Evolutionary conservation across 2,329 filamentous ascomycete genomes (phyloP), one percentile per base, ranked within the genome.

Genomic region (Sclerotinia spermophila): DNA sequence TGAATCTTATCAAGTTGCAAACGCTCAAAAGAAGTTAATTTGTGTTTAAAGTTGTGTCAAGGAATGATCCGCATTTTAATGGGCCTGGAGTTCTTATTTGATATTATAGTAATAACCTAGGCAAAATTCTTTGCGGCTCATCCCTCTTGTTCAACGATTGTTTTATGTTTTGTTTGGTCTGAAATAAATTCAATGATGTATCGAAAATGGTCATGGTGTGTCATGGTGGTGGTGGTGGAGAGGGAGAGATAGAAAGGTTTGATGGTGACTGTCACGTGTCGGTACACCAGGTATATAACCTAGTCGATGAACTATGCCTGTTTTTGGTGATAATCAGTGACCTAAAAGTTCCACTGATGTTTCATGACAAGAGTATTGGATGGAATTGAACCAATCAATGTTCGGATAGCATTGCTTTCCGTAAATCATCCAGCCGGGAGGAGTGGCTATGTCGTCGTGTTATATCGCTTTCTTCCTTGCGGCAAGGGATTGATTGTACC

Each of bases 1-100:
- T 60, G 58, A 60, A 42, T 27, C 35, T 42, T 15, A 60, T 60
- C 35, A n/a, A 42, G 58, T 64, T 40, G 60, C 60, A 64, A 64
- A 64, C 17, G 27, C 38, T 30, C 60, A 24, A 45, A 51, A 44
- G 60, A 40, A 30, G 35, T 21, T 42, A 60, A 27, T 10, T 17
- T 60, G 35, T 21, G 35, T 24, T n/a, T 27, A 60, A 42, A 60
- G 15, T 40, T 38, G n/a, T 42, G 38, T 48, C 33, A 21, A 64
- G 44, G 24, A n/a, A n/a, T n/a, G n/a, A n/a, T n/a, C 42, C n/a
- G 60, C 21, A 33, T 13, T 53, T 13, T 53, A n/a, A 13, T 53
- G 27, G n/a, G 48, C 27, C 30, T 24, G 30, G 13, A 48, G 42
- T 33, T 27, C 44, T 27, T 38, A 5, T 27, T 64, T 51, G 61